Conservation (phyloP, 106 monocot genomes). For the Platanthera zijinensis region DNA sequence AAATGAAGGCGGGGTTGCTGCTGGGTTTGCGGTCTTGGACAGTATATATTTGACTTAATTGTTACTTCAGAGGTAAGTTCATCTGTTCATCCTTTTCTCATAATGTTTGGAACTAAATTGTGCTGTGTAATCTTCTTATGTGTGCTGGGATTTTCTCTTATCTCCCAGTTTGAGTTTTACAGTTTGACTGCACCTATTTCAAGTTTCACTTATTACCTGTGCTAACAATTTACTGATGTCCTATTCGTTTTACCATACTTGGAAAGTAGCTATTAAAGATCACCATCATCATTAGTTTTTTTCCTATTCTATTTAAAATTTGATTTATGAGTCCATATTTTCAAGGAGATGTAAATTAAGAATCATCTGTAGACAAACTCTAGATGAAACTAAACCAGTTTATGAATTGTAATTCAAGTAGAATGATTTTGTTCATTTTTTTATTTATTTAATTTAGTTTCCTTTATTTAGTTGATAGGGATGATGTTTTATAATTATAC, state of each 20-base stretch:
- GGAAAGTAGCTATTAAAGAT: not conserved
- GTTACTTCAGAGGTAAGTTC: constrained; percentile 1
- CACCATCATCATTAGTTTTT: no score
- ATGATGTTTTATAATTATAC: no score
- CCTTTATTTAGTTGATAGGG: no score
- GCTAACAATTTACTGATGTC: not conserved
- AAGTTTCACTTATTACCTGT: not conserved
- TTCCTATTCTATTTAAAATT: no score
- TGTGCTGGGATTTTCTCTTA: not conserved
- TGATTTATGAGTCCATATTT: no score
- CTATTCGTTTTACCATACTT: not conserved
- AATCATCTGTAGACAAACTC: no score
- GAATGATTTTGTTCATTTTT: no score
- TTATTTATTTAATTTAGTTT: no score
- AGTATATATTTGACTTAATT: constrained; percentile 61
- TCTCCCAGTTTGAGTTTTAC: not conserved
- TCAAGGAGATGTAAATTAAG: no score
- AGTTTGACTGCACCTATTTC: not conserved
- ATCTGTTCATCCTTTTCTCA: not conserved
- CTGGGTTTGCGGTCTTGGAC: constrained; percentile 84
- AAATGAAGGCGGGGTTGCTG: constrained; percentile 86
- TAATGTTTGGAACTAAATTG: no score
- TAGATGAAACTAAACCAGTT: no score
- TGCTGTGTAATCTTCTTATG: not conserved
- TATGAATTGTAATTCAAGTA: no score